A percentile compares a stretch with the other conserved stretches of the same genome.
Evolutionary conservation across 1,284 basidiomycete species (phyloP).

Genomic region (Papiliotrema terrestris): DNA sequence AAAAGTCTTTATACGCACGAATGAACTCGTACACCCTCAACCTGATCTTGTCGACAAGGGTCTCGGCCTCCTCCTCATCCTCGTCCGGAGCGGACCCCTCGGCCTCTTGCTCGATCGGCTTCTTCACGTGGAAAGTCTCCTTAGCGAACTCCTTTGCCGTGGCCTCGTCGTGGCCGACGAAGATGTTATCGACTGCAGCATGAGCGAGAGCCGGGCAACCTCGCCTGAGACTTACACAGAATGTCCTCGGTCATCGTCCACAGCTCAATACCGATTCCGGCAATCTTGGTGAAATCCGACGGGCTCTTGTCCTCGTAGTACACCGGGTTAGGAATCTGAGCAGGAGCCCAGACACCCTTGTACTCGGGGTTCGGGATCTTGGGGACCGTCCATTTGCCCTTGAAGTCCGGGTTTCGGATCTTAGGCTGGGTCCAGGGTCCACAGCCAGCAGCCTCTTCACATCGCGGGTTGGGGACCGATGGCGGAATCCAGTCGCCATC

Average conservation of each 20-base stretch:
- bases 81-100: constrained; percentile 56
- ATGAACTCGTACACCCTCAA: constrained; percentile 47
- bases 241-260: constrained; percentile 99
- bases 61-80: constrained; percentile 30
- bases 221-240: constrained; percentile 54
- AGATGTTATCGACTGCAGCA: constrained; percentile 73
- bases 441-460: constrained; percentile 84
- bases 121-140: constrained; percentile 81
- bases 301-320: constrained; percentile 88
- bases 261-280: constrained; percentile 92
- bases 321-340: constrained; percentile 86
- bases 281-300: constrained; percentile 81
- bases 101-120: constrained; percentile 49
- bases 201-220: not conserved
- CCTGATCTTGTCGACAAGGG: constrained; percentile 39
- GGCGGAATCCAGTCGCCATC: constrained; percentile 98
- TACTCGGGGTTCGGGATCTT: constrained; percentile 95
- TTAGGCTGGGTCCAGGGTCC: constrained; percentile 85
- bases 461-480: constrained; percentile 82
- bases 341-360: constrained; percentile 92
- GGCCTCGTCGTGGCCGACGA: constrained; percentile 78
- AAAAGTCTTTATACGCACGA: constrained; percentile 21
- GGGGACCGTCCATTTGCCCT: constrained; percentile 93
- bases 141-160: constrained; percentile 76
- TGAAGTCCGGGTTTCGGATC: constrained; percentile 88